These are phyloP conservation scores for Diplogelasinospora grovesii DNA, from an alignment of 495 filamentous ascomycete species.

Conservation along the genomic window DNA sequence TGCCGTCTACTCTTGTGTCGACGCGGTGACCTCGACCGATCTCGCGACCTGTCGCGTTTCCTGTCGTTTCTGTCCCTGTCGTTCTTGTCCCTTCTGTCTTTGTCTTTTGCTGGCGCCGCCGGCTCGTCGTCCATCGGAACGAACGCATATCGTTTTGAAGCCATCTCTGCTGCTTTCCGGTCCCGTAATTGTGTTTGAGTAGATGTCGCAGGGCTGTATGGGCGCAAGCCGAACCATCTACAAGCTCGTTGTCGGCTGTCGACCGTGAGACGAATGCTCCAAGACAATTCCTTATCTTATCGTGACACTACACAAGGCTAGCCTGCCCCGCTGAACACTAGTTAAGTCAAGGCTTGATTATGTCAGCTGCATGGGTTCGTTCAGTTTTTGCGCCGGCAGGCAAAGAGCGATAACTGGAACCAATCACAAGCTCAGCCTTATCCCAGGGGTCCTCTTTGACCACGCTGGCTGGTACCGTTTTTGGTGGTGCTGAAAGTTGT, in stretches of 20 bases:
- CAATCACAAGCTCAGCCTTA: not conserved
- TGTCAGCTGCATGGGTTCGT: too few species aligned
- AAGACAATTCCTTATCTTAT: conserved; percentile 27
- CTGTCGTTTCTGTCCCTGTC: conserved; percentile 48
- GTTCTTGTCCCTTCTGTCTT: conserved; percentile 40
- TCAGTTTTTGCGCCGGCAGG: too few species aligned
- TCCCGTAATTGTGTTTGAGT: too few species aligned
- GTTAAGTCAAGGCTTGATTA: not conserved
- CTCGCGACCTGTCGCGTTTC: conserved; percentile 39
- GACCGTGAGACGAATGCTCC: too few species aligned
- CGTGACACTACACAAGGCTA: not conserved
- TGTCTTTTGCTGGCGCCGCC: conserved; percentile 45
- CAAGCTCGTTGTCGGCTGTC: too few species aligned
- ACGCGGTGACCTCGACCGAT: conserved; percentile 26
- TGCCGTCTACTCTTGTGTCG: conserved; percentile 26
- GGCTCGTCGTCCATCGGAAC: conserved; percentile 78
- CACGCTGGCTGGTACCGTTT: conserved; percentile 23
- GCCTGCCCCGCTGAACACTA: not conserved
- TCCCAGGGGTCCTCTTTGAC: conserved; percentile 14
- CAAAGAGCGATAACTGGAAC: too few species aligned
- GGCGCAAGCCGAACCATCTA: too few species aligned
- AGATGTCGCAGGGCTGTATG: too few species aligned
- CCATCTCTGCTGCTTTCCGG: conserved; percentile 34
- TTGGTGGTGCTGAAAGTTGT: not conserved
- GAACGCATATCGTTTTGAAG: conserved; percentile 67